Evolutionary conservation across 768 basidiomycete genomes (phyloP).

Genomic region (Harrya chromipes): DNA sequence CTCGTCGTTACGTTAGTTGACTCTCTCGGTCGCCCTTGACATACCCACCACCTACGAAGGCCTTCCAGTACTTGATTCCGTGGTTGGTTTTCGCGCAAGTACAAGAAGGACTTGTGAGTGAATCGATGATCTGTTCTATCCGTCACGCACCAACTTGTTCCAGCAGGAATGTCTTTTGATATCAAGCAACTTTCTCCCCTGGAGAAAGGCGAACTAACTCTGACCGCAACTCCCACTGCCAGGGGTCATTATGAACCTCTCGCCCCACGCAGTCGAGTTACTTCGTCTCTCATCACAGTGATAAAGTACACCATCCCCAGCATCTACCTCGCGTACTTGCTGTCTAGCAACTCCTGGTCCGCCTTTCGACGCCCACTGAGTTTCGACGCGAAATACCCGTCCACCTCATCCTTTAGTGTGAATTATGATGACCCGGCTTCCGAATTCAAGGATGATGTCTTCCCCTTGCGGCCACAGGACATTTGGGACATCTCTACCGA

Average conservation of each 20-base stretch:
- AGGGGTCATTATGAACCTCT: background rate
- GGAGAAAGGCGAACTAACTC: conserved; percentile 21
- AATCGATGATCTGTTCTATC: background rate
- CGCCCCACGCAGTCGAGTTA: background rate
- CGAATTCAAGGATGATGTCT: conserved; percentile 52
- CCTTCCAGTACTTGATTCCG: no score
- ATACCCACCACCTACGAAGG: no score
- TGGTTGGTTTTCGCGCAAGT: background rate
- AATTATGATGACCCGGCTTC: conserved; percentile 35
- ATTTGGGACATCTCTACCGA: conserved; percentile 77
- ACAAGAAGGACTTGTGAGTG: conserved; percentile 3
- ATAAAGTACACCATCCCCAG: conserved; percentile 19
- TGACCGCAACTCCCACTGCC: conserved; percentile 1
- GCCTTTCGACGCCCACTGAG: background rate
- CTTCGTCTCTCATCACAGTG: conserved; percentile 5
- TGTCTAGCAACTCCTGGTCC: conserved; percentile 10
- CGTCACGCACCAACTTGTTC: background rate
- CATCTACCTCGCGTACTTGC: conserved; percentile 18
- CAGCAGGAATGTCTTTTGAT: conserved; percentile 9
- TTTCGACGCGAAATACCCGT: background rate
- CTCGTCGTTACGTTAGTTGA: background rate
- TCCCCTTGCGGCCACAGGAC: conserved; percentile 54
- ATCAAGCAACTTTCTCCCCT: conserved; percentile 9
- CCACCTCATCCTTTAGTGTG: conserved; percentile 3
- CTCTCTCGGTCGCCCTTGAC: no score